Evolutionary conservation across 257 asterid genomes (phyloP).

Genomic region (Prunella vulgaris): DNA sequence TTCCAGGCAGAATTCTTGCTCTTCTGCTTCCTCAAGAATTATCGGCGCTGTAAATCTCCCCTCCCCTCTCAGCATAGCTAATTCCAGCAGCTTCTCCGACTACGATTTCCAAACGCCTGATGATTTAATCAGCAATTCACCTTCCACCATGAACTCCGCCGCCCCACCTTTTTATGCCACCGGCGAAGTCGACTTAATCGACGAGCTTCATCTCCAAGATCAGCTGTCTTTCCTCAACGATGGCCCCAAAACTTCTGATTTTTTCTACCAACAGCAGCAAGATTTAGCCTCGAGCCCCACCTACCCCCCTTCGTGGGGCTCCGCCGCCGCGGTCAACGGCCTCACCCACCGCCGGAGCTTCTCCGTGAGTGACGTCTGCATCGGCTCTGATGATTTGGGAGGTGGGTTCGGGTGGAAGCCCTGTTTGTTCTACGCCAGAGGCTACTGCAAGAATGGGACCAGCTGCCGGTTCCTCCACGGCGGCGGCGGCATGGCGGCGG

Average conservation of each 20-base stretch:
- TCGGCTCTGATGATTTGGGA: constrained; percentile 38
- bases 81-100: constrained; percentile 38
- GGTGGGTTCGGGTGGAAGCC: constrained; percentile 69
- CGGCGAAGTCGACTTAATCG: constrained; percentile 52
- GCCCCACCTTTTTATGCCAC: constrained; percentile 44
- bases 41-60: constrained; percentile 39
- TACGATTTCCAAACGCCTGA: constrained; percentile 24
- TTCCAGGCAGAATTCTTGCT: constrained; percentile 44
- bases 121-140: constrained; percentile 32
- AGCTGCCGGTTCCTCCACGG: constrained; percentile 65
- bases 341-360: constrained; percentile 55
- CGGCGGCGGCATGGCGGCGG: constrained; percentile 28
- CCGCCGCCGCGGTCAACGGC: constrained; percentile 23
- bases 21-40: constrained; percentile 31
- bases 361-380: constrained; percentile 54
- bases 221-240: constrained; percentile 68
- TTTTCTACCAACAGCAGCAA: constrained; percentile 30
- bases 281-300: constrained; percentile 38
- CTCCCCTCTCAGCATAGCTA: constrained; percentile 54
- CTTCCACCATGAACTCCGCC: constrained; percentile 47
- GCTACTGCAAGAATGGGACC: constrained; percentile 67
- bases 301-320: constrained; percentile 30
- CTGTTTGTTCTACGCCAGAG: constrained; percentile 62
- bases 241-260: constrained; percentile 37
- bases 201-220: constrained; percentile 68